A percentile compares a stretch with the other conserved stretches of the same genome.
Evolutionary conservation across 345 rosid genomes (phyloP).

Genomic region (Salix exigua): DNA sequence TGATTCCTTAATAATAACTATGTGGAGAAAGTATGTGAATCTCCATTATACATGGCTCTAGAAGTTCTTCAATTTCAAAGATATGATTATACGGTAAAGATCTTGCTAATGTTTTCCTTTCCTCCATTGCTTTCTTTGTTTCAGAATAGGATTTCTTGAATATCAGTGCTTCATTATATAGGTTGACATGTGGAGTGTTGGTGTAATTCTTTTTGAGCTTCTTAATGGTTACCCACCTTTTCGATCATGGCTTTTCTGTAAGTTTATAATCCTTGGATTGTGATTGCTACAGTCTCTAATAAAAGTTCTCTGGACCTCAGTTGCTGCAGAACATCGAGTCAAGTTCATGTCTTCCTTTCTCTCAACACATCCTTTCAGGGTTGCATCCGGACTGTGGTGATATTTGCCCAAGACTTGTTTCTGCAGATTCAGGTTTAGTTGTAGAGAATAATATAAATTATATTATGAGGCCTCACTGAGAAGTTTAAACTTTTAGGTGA

Average conservation of each 20-base stretch:
- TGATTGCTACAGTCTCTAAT: not conserved
- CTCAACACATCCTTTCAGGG: slow-evolving; percentile 34
- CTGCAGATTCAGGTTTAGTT: slow-evolving; percentile 53
- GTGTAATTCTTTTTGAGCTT: slow-evolving; percentile 70
- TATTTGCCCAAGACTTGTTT: slow-evolving; percentile 57
- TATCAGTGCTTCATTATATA: slow-evolving; percentile 9
- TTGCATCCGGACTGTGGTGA: slow-evolving; percentile 62
- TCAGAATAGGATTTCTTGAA: slow-evolving; percentile 2
- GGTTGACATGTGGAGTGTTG: slow-evolving; percentile 78
- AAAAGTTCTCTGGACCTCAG: slow-evolving; percentile 17
- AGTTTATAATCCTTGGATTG: not conserved
- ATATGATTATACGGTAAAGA: slow-evolving; percentile 56
- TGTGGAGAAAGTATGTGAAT: slow-evolving; percentile 56
- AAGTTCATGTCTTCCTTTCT: slow-evolving; percentile 51
- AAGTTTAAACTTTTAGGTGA: no score
- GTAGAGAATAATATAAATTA: no score
- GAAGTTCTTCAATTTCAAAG: slow-evolving; percentile 67
- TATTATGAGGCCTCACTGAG: no score
- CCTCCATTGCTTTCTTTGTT: not conserved
- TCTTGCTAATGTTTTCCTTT: not conserved
- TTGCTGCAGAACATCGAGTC: slow-evolving; percentile 47
- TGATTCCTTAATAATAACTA: no score
- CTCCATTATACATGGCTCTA: slow-evolving; percentile 78
- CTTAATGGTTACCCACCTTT: slow-evolving; percentile 67
- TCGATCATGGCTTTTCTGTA: slow-evolving; percentile 27